Evolutionary conservation across 108 stramenopile species (phyloP).

Genomic region (Fragilaria radians): DNA sequence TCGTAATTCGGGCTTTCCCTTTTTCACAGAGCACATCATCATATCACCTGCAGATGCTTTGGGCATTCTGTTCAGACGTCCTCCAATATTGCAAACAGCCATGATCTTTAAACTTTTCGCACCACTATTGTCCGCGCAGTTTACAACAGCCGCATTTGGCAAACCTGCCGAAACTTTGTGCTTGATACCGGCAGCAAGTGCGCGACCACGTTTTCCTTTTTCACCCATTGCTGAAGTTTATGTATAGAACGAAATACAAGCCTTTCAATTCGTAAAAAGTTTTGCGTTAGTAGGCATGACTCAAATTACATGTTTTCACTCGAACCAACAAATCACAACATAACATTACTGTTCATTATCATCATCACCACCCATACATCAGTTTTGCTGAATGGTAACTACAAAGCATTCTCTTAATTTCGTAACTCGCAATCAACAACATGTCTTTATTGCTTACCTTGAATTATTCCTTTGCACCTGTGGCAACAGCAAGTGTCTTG

Average conservation of each 20-base stretch:
- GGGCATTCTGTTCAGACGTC: conserved; percentile 96
- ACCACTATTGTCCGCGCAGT: conserved; percentile 99
- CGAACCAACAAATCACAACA: no score
- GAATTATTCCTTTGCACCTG: no score
- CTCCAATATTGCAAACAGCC: conserved; percentile 96
- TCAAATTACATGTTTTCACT: no score
- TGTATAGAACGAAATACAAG: neutral
- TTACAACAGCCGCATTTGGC: conserved; percentile 96
- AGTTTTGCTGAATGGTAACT: no score
- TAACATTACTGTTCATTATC: no score
- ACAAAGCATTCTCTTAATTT: no score
- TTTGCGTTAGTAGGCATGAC: no score
- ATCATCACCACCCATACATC: no score
- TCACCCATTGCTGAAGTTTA: conserved; percentile 36
- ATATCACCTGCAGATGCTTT: conserved; percentile 96
- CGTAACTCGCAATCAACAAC: no score
- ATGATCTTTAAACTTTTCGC: conserved; percentile 99
- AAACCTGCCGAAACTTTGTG: conserved; percentile 98
- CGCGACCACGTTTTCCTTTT: conserved; percentile 79
- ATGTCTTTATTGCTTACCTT: no score
- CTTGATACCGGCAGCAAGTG: conserved; percentile 94
- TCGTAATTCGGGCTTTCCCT: conserved; percentile 99
- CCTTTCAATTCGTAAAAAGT: no score
- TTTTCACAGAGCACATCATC: conserved; percentile 99
- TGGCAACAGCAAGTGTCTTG: no score